These are phyloP conservation scores for Lasiosphaeria hispida DNA, from an alignment of 495 filamentous ascomycete genomes.

Conservation along the genomic window DNA sequence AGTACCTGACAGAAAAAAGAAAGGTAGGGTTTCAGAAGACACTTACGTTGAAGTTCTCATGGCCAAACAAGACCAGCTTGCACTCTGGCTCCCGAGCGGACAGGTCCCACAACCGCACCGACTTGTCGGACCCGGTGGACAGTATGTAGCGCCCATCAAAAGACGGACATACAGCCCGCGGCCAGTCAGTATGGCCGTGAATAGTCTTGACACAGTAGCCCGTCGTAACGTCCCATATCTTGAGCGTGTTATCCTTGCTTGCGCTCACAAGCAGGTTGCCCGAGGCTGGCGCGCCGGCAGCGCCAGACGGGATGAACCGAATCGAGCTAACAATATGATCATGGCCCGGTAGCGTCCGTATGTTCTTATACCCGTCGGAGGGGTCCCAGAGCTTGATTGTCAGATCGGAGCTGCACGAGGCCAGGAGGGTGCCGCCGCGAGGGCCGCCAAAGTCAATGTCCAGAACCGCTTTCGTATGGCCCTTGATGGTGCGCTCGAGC, in stretches of 20 bases:
- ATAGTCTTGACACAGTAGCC: constrained; percentile 85
- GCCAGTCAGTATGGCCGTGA: constrained; percentile 75
- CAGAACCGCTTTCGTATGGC: constrained; percentile 81
- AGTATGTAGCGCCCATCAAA: constrained; percentile 77
- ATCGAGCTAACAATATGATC: constrained; percentile 83
- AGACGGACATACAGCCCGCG: constrained; percentile 74
- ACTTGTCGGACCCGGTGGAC: constrained; percentile 73
- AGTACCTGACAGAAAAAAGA: background rate
- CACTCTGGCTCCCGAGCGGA: constrained; percentile 60
- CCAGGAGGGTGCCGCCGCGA: constrained; percentile 73
- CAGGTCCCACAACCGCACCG: constrained; percentile 79
- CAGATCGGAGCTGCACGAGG: constrained; percentile 78
- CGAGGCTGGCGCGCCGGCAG: constrained; percentile 41
- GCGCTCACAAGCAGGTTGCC: constrained; percentile 77
- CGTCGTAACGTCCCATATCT: constrained; percentile 86
- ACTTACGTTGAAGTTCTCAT: constrained; percentile 60
- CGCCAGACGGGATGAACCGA: constrained; percentile 65
- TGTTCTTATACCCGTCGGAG: constrained; percentile 89
- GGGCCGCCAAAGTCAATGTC: constrained; percentile 89
- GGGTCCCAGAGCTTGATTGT: constrained; percentile 96
- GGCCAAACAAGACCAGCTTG: constrained; percentile 75
- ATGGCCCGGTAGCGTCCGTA: constrained; percentile 83
- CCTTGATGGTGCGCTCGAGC: constrained; percentile 82
- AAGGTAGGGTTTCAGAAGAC: background rate
- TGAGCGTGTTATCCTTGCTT: constrained; percentile 71